These are phyloP conservation scores for Leucocoprinus leucothites DNA, from an alignment of 768 basidiomycete genomes.

Conservation along the genomic window DNA sequence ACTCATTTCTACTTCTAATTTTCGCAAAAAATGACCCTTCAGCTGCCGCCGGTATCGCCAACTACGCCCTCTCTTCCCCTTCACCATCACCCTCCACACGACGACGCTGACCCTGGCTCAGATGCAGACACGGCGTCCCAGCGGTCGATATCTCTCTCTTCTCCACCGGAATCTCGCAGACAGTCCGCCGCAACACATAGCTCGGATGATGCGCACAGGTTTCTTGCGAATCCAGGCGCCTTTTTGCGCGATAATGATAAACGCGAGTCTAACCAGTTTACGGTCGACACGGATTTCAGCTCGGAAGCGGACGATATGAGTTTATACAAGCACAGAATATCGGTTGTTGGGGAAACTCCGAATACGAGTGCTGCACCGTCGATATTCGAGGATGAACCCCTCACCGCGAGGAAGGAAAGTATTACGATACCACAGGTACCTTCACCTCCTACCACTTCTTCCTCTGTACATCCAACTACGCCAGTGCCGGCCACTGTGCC, in stretches of 20 bases:
- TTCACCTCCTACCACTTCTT: neutral
- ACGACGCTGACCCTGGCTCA: conserved; percentile 41
- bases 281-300: conserved; percentile 50
- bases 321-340: conserved; percentile 40
- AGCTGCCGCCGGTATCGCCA: conserved; percentile 31
- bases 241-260: conserved; percentile 6
- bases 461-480: too few species aligned
- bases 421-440: conserved; percentile 12
- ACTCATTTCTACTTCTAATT: too few species aligned
- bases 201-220: conserved; percentile 11
- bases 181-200: neutral
- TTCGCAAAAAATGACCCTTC: conserved; percentile 23
- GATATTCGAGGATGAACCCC: conserved; percentile 30
- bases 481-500: conserved; percentile 18
- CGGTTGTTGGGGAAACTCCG: conserved; percentile 38
- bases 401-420: conserved; percentile 23
- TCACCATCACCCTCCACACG: conserved; percentile 28
- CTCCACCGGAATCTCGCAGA: conserved; percentile 48
- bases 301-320: conserved; percentile 54
- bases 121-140: conserved; percentile 80
- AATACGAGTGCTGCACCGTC: conserved; percentile 52
- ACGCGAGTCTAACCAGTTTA: conserved; percentile 28
- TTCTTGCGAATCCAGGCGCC: conserved; percentile 10
- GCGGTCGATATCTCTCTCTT: conserved; percentile 72
- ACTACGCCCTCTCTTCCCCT: conserved; percentile 20